Evolutionary conservation across 1,284 basidiomycete genomes (phyloP).

Genomic region (Coniferiporia sulphurascens): DNA sequence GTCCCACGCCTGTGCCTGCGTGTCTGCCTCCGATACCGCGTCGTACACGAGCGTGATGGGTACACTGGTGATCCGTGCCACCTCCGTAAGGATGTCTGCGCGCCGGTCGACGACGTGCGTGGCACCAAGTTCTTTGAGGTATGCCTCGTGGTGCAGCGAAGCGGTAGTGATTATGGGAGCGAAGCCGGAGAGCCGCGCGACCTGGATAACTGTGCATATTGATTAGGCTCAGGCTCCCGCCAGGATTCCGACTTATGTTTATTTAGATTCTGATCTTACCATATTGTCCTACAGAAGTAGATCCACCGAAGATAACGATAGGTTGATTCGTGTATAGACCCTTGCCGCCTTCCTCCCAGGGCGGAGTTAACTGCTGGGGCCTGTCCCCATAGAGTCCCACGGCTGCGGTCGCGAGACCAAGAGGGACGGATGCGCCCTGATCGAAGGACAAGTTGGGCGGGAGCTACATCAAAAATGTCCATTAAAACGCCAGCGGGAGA

Average conservation of each 20-base stretch:
- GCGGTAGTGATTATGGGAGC: conserved; percentile 44
- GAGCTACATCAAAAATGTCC: conserved; percentile 23
- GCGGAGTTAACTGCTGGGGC: conserved; percentile 5
- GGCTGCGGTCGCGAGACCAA: conserved; percentile 25
- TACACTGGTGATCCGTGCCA: conserved; percentile 16
- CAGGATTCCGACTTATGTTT: too few species aligned
- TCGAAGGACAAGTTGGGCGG: conserved; percentile 41
- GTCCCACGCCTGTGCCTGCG: conserved; percentile 29
- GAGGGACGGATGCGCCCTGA: conserved; percentile 31
- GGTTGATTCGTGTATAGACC: too few species aligned
- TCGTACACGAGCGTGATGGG: conserved; percentile 29
- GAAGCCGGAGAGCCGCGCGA: conserved; percentile 45
- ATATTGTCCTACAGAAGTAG: too few species aligned
- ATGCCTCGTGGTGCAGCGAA: conserved; percentile 36
- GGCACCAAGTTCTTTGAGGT: conserved; percentile 44
- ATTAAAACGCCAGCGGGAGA: neutral
- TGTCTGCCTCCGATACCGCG: conserved; percentile 26
- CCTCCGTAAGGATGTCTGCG: conserved; percentile 19
- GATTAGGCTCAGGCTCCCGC: too few species aligned
- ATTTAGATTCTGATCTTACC: conserved; percentile 3
- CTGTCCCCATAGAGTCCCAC: conserved; percentile 24
- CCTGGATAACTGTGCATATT: conserved; percentile 35
- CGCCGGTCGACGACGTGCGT: conserved; percentile 40
- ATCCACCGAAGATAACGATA: too few species aligned
- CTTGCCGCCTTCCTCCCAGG: too few species aligned